Evolutionary conservation across 2,329 filamentous ascomycete species (phyloP).

Genomic region (Colletotrichum sp.): DNA sequence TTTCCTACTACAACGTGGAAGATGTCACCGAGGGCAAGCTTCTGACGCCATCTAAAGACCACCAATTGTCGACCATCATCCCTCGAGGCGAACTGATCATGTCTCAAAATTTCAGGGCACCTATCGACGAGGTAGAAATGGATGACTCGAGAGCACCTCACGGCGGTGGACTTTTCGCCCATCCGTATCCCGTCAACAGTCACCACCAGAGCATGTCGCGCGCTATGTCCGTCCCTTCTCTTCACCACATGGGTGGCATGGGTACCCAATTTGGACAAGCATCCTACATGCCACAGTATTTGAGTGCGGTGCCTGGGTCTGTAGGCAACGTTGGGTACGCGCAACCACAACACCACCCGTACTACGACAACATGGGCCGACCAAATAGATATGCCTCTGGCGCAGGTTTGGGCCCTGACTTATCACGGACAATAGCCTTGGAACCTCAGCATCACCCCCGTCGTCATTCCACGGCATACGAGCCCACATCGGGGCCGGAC

Average conservation of each 20-base stretch:
- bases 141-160: slow-evolving; percentile 13
- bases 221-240: slow-evolving; percentile 22
- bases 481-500: not conserved
- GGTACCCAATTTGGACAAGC: not conserved
- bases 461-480: slow-evolving; percentile 15
- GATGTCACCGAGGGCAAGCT: slow-evolving; percentile 74
- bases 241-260: slow-evolving; percentile 12
- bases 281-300: slow-evolving; percentile 5
- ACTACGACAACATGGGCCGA: slow-evolving; percentile 5
- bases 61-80: slow-evolving; percentile 51
- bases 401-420: not conserved
- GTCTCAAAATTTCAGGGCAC: slow-evolving; percentile 70
- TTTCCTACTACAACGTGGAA: slow-evolving; percentile 85
- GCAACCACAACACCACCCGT: not conserved
- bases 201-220: slow-evolving; percentile 29
- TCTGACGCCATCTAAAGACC: slow-evolving; percentile 57
- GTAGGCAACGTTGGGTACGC: slow-evolving; percentile 7
- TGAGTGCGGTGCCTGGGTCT: not conserved
- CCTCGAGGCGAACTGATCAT: slow-evolving; percentile 64
- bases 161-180: not conserved
- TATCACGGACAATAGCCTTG: slow-evolving; percentile 6
- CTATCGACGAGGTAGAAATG: slow-evolving; percentile 64
- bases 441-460: slow-evolving; percentile 15
- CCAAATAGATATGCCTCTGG: not conserved
- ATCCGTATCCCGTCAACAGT: slow-evolving; percentile 2